Evolutionary conservation across 805 yeast genomes (phyloP).

Genomic region (Isabelozyma rhagii): DNA sequence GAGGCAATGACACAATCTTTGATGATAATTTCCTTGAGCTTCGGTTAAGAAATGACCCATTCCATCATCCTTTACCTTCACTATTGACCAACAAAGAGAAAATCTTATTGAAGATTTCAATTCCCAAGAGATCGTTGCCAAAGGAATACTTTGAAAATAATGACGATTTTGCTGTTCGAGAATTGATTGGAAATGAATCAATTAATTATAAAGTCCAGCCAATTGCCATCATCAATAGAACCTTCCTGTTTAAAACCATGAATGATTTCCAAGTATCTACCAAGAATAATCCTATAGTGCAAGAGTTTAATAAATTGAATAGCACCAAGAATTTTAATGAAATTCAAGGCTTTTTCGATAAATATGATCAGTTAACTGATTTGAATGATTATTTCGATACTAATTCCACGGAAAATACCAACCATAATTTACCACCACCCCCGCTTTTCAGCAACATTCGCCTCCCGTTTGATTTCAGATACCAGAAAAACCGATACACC

Average conservation of each 20-base stretch:
- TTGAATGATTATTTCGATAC: slow-evolving; percentile 25
- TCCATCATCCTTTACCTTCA: slow-evolving; percentile 64
- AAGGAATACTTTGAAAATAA: slow-evolving; percentile 27
- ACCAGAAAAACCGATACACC: slow-evolving; percentile 64
- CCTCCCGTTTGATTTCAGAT: slow-evolving; percentile 75
- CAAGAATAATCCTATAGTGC: slow-evolving; percentile 41
- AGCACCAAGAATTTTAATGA: slow-evolving; percentile 20
- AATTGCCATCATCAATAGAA: slow-evolving; percentile 62
- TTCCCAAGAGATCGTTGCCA: slow-evolving; percentile 54
- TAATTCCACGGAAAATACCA: slow-evolving; percentile 25
- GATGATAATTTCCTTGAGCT: slow-evolving; percentile 39
- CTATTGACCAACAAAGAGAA: slow-evolving; percentile 52
- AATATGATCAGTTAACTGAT: slow-evolving; percentile 17
- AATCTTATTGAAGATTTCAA: slow-evolving; percentile 52
- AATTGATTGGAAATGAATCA: slow-evolving; percentile 35
- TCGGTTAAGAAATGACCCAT: slow-evolving; percentile 38
- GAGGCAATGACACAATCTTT: not conserved
- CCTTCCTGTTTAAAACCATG: slow-evolving; percentile 76
- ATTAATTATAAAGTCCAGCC: slow-evolving; percentile 49
- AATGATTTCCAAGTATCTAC: slow-evolving; percentile 82
- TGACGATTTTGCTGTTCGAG: slow-evolving; percentile 38
- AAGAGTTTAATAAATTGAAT: slow-evolving; percentile 27
- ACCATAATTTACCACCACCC: slow-evolving; percentile 77
- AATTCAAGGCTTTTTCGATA: slow-evolving; percentile 21
- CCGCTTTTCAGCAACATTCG: slow-evolving; percentile 75